phyloP scores from a whole-genome alignment of 257 asterid genomes.

The Oldenlandia corymbosa region DNA sequence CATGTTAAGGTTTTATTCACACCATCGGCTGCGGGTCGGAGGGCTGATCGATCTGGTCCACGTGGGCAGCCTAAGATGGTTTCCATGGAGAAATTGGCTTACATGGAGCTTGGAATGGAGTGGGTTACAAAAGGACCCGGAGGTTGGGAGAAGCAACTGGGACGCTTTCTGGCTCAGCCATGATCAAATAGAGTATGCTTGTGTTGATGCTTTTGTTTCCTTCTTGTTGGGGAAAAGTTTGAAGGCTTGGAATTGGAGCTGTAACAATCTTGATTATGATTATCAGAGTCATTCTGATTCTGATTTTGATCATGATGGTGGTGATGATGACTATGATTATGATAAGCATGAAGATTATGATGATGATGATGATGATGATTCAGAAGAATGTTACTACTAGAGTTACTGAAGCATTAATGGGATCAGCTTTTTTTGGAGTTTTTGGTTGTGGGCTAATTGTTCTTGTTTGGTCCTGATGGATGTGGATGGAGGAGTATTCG shows the following conservation, averaged over 20 bases:
- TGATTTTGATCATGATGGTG: too few species aligned
- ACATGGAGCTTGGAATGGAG: slow-evolving; percentile 37
- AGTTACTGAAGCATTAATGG: too few species aligned
- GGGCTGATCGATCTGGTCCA: slow-evolving; percentile 31
- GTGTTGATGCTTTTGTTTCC: slow-evolving; percentile 22
- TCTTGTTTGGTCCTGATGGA: too few species aligned
- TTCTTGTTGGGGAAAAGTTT: slow-evolving; percentile 10
- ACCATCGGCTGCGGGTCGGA: slow-evolving; percentile 8
- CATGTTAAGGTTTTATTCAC: neutral
- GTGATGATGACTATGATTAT: too few species aligned
- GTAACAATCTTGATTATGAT: too few species aligned
- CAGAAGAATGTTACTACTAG: too few species aligned
- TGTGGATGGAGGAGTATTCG: too few species aligned
- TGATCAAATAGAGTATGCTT: slow-evolving; percentile 19
- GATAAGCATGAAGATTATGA: too few species aligned
- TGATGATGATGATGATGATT: too few species aligned
- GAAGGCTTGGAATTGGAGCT: slow-evolving; percentile 8
- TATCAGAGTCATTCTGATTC: too few species aligned
- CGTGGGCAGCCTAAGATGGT: neutral
- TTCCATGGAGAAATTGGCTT: slow-evolving; percentile 18
- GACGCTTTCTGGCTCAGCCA: slow-evolving; percentile 4
- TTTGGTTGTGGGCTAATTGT: too few species aligned
- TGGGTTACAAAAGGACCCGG: neutral
- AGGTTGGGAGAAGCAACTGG: slow-evolving; percentile 15
- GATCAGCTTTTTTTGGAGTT: too few species aligned